Evolutionary conservation across 345 rosid genomes (phyloP).

Genomic region (Gossypium anomalum): DNA sequence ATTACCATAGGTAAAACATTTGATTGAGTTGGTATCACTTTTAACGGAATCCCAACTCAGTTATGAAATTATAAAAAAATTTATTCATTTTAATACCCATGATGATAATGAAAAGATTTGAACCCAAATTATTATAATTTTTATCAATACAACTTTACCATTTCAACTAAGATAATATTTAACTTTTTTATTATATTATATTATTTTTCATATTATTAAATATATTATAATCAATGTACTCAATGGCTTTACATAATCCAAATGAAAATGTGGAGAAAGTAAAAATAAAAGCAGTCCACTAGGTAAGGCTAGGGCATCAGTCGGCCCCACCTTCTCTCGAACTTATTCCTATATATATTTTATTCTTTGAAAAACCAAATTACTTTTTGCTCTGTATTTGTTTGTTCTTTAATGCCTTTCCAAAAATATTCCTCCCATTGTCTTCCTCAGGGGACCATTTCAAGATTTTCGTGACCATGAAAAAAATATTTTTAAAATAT

Average conservation of each 20-base stretch:
- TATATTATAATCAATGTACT: no score
- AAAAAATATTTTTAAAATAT: no score
- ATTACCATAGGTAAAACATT: no score
- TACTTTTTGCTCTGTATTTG: conserved; percentile 9
- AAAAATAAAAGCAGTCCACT: conserved; percentile 20
- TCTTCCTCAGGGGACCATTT: conserved; percentile 14
- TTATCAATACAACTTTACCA: no score
- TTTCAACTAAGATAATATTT: no score
- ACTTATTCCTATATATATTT: not conserved
- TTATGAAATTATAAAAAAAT: no score
- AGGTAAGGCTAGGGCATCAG: conserved; percentile 37
- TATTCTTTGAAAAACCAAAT: conserved; percentile 9
- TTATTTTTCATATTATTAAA: no score
- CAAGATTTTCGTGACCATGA: not conserved
- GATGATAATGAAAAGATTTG: no score
- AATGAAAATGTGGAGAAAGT: not conserved
- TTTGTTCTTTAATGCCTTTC: conserved; percentile 17
- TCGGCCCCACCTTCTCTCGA: conserved; percentile 27
- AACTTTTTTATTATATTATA: no score
- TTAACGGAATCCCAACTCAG: no score
- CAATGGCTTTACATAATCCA: not conserved
- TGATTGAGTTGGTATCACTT: rapidly evolving
- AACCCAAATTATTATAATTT: no score
- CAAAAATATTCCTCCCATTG: conserved; percentile 18
- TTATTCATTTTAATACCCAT: no score